These are phyloP conservation scores for Pleurotus tuoliensis DNA, from an alignment of 768 basidiomycete genomes.

Conservation along the genomic window DNA sequence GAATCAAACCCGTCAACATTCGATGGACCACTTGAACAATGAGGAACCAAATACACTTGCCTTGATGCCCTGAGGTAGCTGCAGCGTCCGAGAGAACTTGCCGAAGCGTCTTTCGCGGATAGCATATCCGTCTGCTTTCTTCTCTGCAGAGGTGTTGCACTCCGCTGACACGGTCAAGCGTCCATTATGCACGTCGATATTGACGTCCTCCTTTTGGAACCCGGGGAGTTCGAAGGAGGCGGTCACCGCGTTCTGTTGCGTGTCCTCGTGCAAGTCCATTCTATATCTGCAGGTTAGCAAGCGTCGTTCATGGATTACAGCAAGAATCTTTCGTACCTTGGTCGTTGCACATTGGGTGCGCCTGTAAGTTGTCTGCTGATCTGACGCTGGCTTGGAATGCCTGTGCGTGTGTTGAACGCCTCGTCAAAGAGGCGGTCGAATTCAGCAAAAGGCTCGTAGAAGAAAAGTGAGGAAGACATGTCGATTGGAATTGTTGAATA, in stretches of 20 bases:
- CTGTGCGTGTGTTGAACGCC: slow-evolving; percentile 12
- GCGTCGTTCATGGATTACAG: background rate
- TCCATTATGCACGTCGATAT: slow-evolving; percentile 49
- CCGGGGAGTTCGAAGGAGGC: slow-evolving; percentile 62
- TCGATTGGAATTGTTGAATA: background rate
- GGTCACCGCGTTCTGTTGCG: slow-evolving; percentile 45
- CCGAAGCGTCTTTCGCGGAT: slow-evolving; percentile 52
- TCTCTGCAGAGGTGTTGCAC: slow-evolving; percentile 29
- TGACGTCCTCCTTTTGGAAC: slow-evolving; percentile 47
- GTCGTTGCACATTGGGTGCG: background rate
- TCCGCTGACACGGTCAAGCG: slow-evolving; percentile 53
- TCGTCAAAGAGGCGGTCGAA: slow-evolving; percentile 44
- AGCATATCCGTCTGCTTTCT: slow-evolving; percentile 36
- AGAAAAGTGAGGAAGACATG: slow-evolving; percentile 26
- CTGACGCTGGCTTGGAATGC: background rate
- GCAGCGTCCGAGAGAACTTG: slow-evolving; percentile 41
- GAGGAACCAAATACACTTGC: slow-evolving; percentile 25
- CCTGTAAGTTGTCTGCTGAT: background rate
- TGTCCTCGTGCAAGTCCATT: slow-evolving; percentile 56
- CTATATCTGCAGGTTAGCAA: slow-evolving; percentile 20
- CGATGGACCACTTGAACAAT: background rate
- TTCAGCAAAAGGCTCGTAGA: slow-evolving; percentile 42
- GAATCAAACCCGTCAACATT: background rate
- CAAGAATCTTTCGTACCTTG: background rate
- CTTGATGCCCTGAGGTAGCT: slow-evolving; percentile 52